These are phyloP conservation scores for Tetrahymena malaccensis DNA, from an alignment of 73 alveolate species.

Conservation along the genomic window DNA sequence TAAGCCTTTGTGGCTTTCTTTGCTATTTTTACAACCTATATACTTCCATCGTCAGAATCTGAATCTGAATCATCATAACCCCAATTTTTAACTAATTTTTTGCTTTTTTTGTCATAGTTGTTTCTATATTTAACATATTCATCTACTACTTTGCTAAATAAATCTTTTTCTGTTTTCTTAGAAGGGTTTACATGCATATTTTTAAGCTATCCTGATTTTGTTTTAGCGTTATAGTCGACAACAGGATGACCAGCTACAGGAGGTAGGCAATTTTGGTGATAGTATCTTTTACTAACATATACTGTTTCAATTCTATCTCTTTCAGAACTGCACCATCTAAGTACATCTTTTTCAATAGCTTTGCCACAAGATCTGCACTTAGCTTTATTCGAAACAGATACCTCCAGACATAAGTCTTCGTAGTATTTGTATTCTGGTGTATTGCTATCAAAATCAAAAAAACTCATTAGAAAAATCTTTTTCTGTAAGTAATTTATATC, in stretches of 20 bases:
- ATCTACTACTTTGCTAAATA: not conserved
- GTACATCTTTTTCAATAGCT: not conserved
- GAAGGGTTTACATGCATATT: not conserved
- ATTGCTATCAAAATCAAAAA: not conserved
- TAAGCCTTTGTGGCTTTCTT: not conserved
- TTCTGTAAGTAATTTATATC: not conserved
- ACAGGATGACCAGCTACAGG: not conserved
- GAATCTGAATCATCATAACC: not conserved
- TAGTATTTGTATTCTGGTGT: not conserved
- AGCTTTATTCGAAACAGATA: not conserved
- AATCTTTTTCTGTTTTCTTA: not conserved
- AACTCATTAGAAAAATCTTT: not conserved
- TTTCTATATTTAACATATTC: not conserved
- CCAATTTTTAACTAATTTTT: not conserved
- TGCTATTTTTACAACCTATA: not conserved
- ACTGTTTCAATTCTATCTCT: not conserved
- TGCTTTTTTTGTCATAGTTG: not conserved
- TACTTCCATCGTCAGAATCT: not conserved
- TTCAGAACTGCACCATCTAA: not conserved
- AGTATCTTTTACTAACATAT: not conserved
- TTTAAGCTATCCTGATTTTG: not conserved
- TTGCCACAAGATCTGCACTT: not conserved
- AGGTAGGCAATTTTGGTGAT: slow-evolving; percentile 6
- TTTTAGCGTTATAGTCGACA: not conserved
- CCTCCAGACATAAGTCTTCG: not conserved